Evolutionary conservation across 805 yeast genomes (phyloP), one percentile per base, ranked within the genome.

Genomic region (Aciculoconidium aculeatum): DNA sequence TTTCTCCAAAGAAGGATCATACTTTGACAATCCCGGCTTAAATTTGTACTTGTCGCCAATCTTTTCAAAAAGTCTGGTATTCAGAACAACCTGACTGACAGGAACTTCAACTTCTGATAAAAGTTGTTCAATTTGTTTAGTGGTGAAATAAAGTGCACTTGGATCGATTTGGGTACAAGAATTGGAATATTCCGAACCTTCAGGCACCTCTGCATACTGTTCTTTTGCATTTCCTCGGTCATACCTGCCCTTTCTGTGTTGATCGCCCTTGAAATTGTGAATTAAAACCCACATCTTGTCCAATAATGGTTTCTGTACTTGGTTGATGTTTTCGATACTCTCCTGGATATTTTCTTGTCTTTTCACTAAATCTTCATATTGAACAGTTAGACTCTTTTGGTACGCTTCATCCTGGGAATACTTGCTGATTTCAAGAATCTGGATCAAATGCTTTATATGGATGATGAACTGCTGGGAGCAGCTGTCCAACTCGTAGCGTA

Each of bases 241-340:
- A n/a, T n/a, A n/a, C n/a, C n/a, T n/a, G n/a, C n/a, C n/a, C n/a
- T n/a, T n/a, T n/a, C n/a, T n/a, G n/a, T n/a, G n/a, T n/a, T n/a
- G n/a, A n/a, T n/a, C n/a, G n/a, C n/a, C n/a, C 17, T 26, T 21
- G 35, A 55, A 58, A 15, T 42, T 42, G 12, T 30, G 34, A 3
- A 47, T 45, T 25, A 61, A 37, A 6, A 20, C 12, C n/a, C 41
- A 42, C 53, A 62, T 58, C 27, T 60, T 45, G 15, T 56, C 59
- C 14, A 64, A 40, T 8, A 58, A 35, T 2, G 69, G 70, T 28
- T 57, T 47, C 31, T 61, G 59, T 6, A 48, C 45, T 7, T 45
- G 44, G 21, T 40, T 45, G 20, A 61, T 45, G 11, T 47, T 40
- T n/a, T 41, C 40, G 7, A 57, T 50, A 17, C 48, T 49, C 12